A percentile compares a stretch with the other conserved stretches of the same genome.
Evolutionary conservation across 768 basidiomycete genomes (phyloP).

Genomic region (Lactarius pseudohatsudake): DNA sequence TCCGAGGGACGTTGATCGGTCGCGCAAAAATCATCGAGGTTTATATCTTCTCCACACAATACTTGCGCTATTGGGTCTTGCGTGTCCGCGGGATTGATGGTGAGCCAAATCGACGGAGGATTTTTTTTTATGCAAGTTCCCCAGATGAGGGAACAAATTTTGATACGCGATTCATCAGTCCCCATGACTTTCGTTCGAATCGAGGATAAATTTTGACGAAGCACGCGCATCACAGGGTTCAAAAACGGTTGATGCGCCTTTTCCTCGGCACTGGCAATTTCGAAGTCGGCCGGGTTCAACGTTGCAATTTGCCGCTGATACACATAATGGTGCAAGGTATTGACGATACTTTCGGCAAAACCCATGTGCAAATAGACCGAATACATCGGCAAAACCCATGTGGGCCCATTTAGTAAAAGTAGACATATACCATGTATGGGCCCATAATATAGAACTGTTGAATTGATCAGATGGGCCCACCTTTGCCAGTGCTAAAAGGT

Average conservation of each 20-base stretch:
- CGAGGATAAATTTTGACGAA: background rate
- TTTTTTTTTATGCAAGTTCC: background rate
- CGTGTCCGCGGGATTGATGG: conserved; percentile 43
- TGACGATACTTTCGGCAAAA: too few relatives aligned
- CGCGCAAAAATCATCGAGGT: conserved; percentile 41
- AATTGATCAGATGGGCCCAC: too few relatives aligned
- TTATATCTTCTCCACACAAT: conserved; percentile 43
- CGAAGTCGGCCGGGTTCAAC: background rate
- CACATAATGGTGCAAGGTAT: too few relatives aligned
- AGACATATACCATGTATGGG: too few relatives aligned
- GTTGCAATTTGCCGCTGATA: background rate
- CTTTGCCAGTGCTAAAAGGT: too few relatives aligned
- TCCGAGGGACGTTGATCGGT: conserved; percentile 44
- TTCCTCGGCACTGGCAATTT: background rate
- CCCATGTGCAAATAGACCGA: too few relatives aligned
- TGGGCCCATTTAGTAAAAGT: too few relatives aligned
- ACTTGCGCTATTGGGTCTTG: conserved; percentile 48
- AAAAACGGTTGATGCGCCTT: background rate
- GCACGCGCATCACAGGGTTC: background rate
- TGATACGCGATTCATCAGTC: background rate
- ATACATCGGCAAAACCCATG: too few relatives aligned
- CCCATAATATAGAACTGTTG: too few relatives aligned
- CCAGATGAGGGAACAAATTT: background rate
- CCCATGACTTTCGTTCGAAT: background rate
- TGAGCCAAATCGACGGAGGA: conserved; percentile 39